These are phyloP conservation scores for Termitomyces sp. DNA, from an alignment of 768 basidiomycete genomes.

Conservation along the genomic window DNA sequence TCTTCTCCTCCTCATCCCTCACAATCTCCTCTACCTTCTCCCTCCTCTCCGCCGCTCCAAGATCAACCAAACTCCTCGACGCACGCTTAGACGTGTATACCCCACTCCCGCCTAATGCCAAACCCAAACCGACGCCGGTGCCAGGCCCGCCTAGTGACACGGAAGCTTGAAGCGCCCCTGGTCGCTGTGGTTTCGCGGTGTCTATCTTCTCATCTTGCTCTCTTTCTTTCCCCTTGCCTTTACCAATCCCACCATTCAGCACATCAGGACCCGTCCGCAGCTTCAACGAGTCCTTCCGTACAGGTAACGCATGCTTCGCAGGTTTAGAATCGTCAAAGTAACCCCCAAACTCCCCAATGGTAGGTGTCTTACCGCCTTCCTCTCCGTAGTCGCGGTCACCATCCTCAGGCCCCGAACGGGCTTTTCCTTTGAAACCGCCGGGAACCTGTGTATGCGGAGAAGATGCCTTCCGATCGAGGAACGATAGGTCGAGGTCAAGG, in stretches of 20 bases:
- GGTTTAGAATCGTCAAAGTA: neutral
- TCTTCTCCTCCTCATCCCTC: slow-evolving; percentile 20
- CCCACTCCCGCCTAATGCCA: neutral
- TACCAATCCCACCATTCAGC: neutral
- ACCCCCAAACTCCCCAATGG: slow-evolving; percentile 3
- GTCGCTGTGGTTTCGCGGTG: slow-evolving; percentile 1
- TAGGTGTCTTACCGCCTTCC: slow-evolving; percentile 16
- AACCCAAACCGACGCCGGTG: neutral
- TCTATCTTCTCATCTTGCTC: slow-evolving; percentile 4
- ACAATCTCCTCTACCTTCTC: slow-evolving; percentile 26
- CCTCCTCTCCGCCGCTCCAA: slow-evolving; percentile 29
- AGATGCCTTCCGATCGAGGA: slow-evolving; percentile 17
- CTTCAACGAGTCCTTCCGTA: slow-evolving; percentile 4
- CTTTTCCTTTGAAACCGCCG: slow-evolving; percentile 4
- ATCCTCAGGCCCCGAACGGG: slow-evolving; percentile 2
- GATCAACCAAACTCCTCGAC: slow-evolving; percentile 61
- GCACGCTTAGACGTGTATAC: slow-evolving; percentile 39
- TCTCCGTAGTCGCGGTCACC: slow-evolving; percentile 18
- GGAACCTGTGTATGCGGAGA: neutral
- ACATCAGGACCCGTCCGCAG: neutral
- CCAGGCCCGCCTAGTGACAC: neutral
- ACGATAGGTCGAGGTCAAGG: slow-evolving; percentile 23
- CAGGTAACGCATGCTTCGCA: neutral
- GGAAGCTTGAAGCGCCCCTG: slow-evolving; percentile 1
- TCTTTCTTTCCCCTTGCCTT: slow-evolving; percentile 5